Evolutionary conservation across 768 basidiomycete species (phyloP), one percentile per base, ranked within the genome.

Genomic region (Basidioascus undulatus): DNA sequence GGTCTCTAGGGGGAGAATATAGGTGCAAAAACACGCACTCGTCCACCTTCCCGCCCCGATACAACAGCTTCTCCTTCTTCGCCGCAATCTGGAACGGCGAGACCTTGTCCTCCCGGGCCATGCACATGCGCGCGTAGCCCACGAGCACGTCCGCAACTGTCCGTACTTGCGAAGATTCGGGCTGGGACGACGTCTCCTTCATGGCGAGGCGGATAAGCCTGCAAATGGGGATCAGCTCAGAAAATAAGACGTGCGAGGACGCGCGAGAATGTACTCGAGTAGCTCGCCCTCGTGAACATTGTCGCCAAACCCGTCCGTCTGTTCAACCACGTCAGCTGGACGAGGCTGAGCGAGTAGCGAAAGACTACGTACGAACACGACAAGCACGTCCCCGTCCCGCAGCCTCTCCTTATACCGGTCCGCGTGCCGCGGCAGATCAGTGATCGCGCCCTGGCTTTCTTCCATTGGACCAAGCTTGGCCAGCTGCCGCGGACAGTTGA

Each of bases 241-340:
- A 24, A 18, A 35, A 33, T 32, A 21, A 27, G 23, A 16, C n/a
- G 27, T 35, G 20, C 37, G 35, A 13, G 37, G 20, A 13, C 35
- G 35, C n/a, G 36, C 21, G 10, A 45, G 37, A 20, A 45, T 32
- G 6, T 15, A 7, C 18, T 12, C 15, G 15, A 45, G 32, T n/a
- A 41, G 44, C 27, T 48, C 44, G 18, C 44, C 26, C 32, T 48
- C 44, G 34, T 45, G 48, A 33, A 53, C 44, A 39, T 53, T 53
- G 41, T 53, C 52, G 9, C 37, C 36, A 19, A 49, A 44, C 2
- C 52, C 52, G 34, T 53, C 52, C n/a, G 52, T 53, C 26, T 44
- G 31, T 13, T 43, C 15, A 18, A 49, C n/a, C 23, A 49, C 41
- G 13, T 18, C 18, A 16, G 16, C 19, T 7, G n/a, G 3, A 26